Evolutionary conservation across 1,139 yeast genomes (phyloP), one percentile per base, ranked within the genome.

Genomic region (Magnusiomyces sp.): DNA sequence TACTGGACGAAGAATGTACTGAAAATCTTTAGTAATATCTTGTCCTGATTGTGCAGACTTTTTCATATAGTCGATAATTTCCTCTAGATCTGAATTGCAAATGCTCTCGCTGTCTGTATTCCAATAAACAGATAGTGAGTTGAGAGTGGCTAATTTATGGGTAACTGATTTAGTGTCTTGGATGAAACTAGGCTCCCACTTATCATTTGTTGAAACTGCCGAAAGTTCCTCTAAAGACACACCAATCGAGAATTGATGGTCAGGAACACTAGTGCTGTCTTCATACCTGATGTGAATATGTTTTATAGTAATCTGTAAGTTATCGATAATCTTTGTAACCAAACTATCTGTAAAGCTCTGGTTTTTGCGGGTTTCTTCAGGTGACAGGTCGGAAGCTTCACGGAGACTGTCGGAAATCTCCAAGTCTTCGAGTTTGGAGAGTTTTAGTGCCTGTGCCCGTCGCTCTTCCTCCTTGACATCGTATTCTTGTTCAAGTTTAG

Each of bases 251-350:
- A 87, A 87, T 1, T 97, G 95, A 49, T 68, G 72, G 40, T 69
- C 66, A 10, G 78, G 74, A 14, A 52, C 55, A 46, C 64, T 60
- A 3, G 57, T 57, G 46, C 73, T 76, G 67, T 94, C 98, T 63
- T 94, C 98, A 62, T 90, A 92, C 52, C 98, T 75, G 16, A 94
- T 67, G 65, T 94, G 98, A 53, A 94, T 92, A 61, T 88, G 88
- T 60, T 83, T 85, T 55, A 94, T 87, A 0, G 95, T 87, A n/a
- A 94, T 77, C 64, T 94, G 99, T 50, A 94, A 70, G 60, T 94
- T 94, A 65, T 94, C 98, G 39, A 92, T 83, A 56, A 92, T 83
- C 64, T 92, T 92, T 1, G 96, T 86, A 3, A 89, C 76, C 55
- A 94, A 72, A 42, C 92, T 82, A 59, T 90, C 96, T 2, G 95